Evolutionary conservation across 164 flowering plant species (phyloP), one percentile per base, ranked within the genome.

Genomic region (Brasenia schreberi): DNA sequence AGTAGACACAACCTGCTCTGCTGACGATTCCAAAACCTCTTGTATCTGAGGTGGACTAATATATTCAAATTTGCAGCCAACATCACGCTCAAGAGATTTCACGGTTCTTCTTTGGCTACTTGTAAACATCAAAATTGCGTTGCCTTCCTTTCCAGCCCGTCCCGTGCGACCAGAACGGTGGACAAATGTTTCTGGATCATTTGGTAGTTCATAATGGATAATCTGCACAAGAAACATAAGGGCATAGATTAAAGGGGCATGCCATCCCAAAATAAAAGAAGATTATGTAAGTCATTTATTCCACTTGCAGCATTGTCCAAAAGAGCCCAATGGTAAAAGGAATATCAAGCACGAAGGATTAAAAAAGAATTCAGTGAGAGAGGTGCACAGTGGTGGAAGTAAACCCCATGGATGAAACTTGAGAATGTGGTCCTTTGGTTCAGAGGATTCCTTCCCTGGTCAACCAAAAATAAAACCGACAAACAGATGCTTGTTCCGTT

Each of bases 81-180:
- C 96, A 75, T 95, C 99, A 64, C 89, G 87, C 78, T 95, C 99
- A 70, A 95, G 84, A 42, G 89, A 80, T 73, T 76, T 83, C 33
- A 95, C 81, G 19, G 94, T 88, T 75, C 97, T 82, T 81, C 90
- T 81, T 79, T 95, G 97, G 71, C 75, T 87, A 70, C 80, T 77
- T 16, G 88, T 84, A 72, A 77, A 91, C 99, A 95, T 84, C 62
- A 95, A 72, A 78, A 95, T 78, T 44, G 99, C 90, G 69, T 67
- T 72, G 64, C 99, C 99, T 79, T 83, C 89, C 79, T 95, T 95
- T 63, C 99, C 97, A 59, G 99, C 99, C 73, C 97, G 96, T 42
- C 99, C 99, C 65, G 99, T 95, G 19, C 99, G 93, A 43, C 99
- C 99, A 74, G 99, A 95, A 14, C 99, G 97, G 73, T 95, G 99